Base-by-base conservation (phyloP, 2,329 filamentous ascomycete genomes). In the Aspergillus terreus region DNA sequence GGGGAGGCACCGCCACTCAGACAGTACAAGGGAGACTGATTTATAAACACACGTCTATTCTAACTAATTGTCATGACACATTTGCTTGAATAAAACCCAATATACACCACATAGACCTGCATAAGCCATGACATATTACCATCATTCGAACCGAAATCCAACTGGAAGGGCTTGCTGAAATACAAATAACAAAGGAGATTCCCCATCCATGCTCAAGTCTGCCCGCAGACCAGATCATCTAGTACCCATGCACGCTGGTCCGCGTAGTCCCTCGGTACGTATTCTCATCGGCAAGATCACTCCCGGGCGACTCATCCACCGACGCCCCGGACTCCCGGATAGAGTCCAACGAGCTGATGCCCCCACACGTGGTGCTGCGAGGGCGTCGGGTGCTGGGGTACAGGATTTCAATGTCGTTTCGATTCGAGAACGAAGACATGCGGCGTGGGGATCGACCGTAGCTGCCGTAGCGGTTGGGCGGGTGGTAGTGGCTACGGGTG, bases 371-470 rank as follows among this genome's bases (percentile, higher is more conserved):
- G 36, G 54, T 66, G 49, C 68, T 72, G 25, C 69, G 65, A 5
- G 68, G 54, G 2, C 68, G 63, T 5, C 69, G 63, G 4, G 63
- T 65, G 48, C 66, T 70, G 2, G 66, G 62, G 48, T 70, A 71
- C n/a, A 66, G 55, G 17, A 70, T 44, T 7, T 69, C 64, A 11
- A 65, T 58, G 19, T 70, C 68, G n/a, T 63, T 64, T 42, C 66
- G 58, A 27, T 64, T 67, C 2, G 60, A 52, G 11, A 60, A 54
- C 0, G 60, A 60, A 0, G 60, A 60, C 14, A 63, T 51, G 6
- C 55, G 58, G 5, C 57, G 62, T 1, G 54, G 54, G 5, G 60
- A 58, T 27, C 54, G 58, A 5, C 50, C 57, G 11, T 59, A 62
- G 19, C 54, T 62, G n/a, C 52, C 48, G 56, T 61, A 54, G n/a